Evolutionary conservation across 1,284 basidiomycete species (phyloP).

Genomic region (Cutaneotrichosporon dermatis): DNA sequence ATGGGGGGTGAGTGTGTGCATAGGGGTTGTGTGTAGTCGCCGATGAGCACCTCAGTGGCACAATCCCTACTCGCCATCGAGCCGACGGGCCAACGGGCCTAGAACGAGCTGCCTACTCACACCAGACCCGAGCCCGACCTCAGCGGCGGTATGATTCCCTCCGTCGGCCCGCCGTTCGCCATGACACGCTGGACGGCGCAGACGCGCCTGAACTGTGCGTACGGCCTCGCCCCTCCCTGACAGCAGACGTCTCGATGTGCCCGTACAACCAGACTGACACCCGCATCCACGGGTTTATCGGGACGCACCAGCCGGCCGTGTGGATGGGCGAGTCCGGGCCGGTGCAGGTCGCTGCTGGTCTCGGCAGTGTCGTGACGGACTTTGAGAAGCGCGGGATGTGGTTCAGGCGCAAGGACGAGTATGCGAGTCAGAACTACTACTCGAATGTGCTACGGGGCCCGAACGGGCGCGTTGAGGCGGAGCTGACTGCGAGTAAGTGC

Average conservation of each 20-base stretch:
- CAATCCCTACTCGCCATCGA: no score
- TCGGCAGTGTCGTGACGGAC: constrained; percentile 53
- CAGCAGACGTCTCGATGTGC: constrained; percentile 61
- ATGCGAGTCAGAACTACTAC: constrained; percentile 65
- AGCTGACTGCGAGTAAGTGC: constrained; percentile 65
- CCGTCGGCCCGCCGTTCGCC: constrained; percentile 65
- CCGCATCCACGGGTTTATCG: constrained; percentile 61
- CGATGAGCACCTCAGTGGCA: no score
- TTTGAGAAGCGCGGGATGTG: constrained; percentile 61
- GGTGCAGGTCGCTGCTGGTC: constrained; percentile 61
- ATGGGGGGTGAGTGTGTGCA: constrained; percentile 33
- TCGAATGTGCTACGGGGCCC: constrained; percentile 58
- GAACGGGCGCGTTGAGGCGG: constrained; percentile 56
- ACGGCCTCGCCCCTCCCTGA: neutral
- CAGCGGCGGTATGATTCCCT: constrained; percentile 39
- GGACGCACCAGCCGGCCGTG: constrained; percentile 77
- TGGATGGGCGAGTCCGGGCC: constrained; percentile 81
- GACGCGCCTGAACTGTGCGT: constrained; percentile 40
- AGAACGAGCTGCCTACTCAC: neutral
- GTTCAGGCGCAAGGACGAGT: constrained; percentile 60
- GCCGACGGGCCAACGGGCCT: no score
- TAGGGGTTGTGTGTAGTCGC: no score
- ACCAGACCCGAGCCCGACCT: constrained; percentile 6
- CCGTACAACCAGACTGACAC: constrained; percentile 69
- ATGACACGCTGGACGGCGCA: constrained; percentile 68